A percentile compares a stretch with the other conserved stretches of the same genome.
Conservation (phyloP, 805 yeast species). For the Kazachstania martiniae region DNA sequence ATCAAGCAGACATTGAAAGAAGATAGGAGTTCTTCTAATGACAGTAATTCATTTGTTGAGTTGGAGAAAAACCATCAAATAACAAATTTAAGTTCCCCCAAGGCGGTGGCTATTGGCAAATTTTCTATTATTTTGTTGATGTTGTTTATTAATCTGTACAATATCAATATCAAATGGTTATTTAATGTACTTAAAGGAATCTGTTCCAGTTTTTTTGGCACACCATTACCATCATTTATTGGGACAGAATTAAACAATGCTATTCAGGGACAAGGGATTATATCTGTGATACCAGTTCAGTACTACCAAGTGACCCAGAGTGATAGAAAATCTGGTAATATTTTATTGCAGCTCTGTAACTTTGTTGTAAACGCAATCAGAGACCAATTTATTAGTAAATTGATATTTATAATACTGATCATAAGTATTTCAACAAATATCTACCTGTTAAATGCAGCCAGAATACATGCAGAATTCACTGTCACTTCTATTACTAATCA, state of each 20-base stretch:
- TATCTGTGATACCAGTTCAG: constrained; percentile 47
- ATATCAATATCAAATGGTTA: constrained; percentile 60
- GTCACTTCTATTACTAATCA: too few relatives aligned
- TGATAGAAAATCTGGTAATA: constrained; percentile 3
- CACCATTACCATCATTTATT: constrained; percentile 31
- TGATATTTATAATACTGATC: constrained; percentile 59
- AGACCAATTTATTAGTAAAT: constrained; percentile 72
- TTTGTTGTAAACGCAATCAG: constrained; percentile 58
- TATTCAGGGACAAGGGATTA: constrained; percentile 36
- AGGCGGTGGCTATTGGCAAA: constrained; percentile 44
- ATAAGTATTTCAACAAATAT: constrained; percentile 72
- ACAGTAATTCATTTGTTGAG: too few relatives aligned
- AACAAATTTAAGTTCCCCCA: constrained; percentile 25
- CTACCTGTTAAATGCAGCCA: constrained; percentile 79
- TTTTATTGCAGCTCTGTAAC: constrained; percentile 34
- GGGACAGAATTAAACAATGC: constrained; percentile 8
- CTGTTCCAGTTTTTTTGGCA: constrained; percentile 1
- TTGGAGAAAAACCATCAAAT: too few relatives aligned
- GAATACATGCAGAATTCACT: constrained; percentile 41
- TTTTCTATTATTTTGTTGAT: constrained; percentile 47
- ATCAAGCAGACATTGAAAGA: constrained; percentile 78
- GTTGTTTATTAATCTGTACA: constrained; percentile 53
- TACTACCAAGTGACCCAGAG: constrained; percentile 41
- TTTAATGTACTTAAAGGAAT: constrained; percentile 1
- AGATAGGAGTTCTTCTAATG: too few relatives aligned